These are phyloP conservation scores for Xylaria palmicola DNA, from an alignment of 495 filamentous ascomycete species.

Conservation along the genomic window DNA sequence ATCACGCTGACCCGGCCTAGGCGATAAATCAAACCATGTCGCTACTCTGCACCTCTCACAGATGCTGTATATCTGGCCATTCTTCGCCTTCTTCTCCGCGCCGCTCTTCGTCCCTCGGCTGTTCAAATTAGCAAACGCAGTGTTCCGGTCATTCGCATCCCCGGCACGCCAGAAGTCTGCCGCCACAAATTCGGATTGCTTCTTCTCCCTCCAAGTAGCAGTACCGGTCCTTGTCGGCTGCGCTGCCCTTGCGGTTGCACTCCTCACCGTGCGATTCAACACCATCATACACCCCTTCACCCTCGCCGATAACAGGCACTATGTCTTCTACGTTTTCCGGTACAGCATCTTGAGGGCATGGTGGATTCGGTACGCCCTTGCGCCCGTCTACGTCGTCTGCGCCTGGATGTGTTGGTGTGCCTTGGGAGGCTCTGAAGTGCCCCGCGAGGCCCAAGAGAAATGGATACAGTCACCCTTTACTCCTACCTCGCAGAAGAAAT, in stretches of 20 bases:
- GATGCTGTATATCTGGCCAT: constrained; percentile 92
- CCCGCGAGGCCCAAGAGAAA: not conserved
- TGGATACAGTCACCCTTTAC: constrained; percentile 12
- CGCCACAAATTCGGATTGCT: not conserved
- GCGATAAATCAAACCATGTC: constrained; percentile 91
- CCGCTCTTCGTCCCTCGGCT: constrained; percentile 61
- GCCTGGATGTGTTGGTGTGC: constrained; percentile 62
- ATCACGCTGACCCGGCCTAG: constrained; percentile 36
- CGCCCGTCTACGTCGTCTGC: constrained; percentile 53
- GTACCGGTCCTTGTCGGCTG: constrained; percentile 24
- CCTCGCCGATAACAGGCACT: constrained; percentile 93
- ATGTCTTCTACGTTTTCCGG: constrained; percentile 94
- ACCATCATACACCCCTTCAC: constrained; percentile 96
- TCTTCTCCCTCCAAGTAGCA: not conserved
- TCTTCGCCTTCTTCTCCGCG: constrained; percentile 83
- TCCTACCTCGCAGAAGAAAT: not conserved
- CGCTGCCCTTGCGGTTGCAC: constrained; percentile 42
- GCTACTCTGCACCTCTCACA: constrained; percentile 86
- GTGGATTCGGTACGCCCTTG: constrained; percentile 64
- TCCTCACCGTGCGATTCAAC: constrained; percentile 70
- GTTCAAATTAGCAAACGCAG: constrained; percentile 1
- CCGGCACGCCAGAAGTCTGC: constrained; percentile 15
- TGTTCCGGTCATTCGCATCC: not conserved
- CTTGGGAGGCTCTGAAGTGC: constrained; percentile 21
- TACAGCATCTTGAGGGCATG: constrained; percentile 68